Base-by-base conservation (phyloP, 106 monocot genomes). In the Apostasia ramifera region DNA sequence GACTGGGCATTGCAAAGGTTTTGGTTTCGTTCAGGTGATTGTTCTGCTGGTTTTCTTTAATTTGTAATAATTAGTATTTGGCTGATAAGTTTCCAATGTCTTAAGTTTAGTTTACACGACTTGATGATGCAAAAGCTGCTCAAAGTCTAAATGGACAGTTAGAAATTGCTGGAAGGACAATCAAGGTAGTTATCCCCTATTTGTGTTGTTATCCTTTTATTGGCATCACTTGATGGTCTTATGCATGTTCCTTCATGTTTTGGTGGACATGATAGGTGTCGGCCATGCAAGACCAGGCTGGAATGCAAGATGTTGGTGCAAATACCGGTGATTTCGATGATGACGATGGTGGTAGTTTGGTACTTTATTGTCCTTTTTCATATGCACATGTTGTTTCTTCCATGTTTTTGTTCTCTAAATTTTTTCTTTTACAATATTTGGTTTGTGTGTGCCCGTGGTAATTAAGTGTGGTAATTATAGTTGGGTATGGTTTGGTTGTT, bases 301-400 rank as follows among this genome's bases (percentile, higher is more conserved):
- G 79, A 7, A 47, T 77, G 72, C 85, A 82, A 74, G 89, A 89
- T 69, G 47, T 70, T 63, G 84, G 81, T 40, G 47, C 79, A 52
- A 85, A 80, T 80, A 55, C 77, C 61, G 82, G 71, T 55, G 89
- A 89, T 70, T 69, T 89, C 50, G 89, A 89, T 78, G 89, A 89
- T 61, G 89, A 89, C 53, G 89, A 89, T 62, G 85, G 89, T 47
- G 82, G 86, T 5, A 84, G 88, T 55, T 63, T 88, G 88, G 88
- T 88, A 51, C 56, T 77, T 66, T 13, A 4, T 45, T 64, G 2
- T 45, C 2, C 46, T 40, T 65, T 4, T 8, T 12, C 12, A 48
- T 47, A 48, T 26, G 48, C 47, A 47, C 48, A 14, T 48, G 46
- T 63, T 26, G 26, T 26, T 26, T 26, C 26, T 26, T 26, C 26